phyloP scores from a whole-genome alignment of 129 eudicot species.

The Lonicera japonica region DNA sequence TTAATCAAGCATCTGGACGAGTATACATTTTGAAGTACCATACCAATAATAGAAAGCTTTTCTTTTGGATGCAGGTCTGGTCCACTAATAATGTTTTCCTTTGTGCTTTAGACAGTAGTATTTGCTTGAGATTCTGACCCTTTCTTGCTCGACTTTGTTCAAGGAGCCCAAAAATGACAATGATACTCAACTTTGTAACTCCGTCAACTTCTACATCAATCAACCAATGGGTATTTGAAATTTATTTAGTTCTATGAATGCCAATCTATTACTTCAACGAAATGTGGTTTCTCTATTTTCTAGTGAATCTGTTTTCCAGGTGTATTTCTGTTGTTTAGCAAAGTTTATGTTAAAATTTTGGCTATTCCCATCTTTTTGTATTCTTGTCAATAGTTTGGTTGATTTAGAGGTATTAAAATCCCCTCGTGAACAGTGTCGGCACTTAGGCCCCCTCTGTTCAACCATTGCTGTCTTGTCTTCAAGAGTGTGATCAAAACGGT shows the following conservation, averaged over 20 bases:
- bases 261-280: neutral
- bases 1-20: slow-evolving; percentile 85
- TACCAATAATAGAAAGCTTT: slow-evolving; percentile 80
- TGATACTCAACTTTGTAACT: slow-evolving; percentile 61
- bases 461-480: no score
- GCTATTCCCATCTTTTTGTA: no score
- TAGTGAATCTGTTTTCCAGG: no score
- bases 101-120: neutral
- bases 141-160: slow-evolving; percentile 14
- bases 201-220: slow-evolving; percentile 71
- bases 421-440: no score
- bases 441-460: no score
- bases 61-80: slow-evolving; percentile 95
- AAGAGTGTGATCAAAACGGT: no score
- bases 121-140: neutral
- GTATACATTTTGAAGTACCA: slow-evolving; percentile 82
- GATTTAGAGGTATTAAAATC: no score
- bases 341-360: no score
- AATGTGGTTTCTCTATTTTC: no score
- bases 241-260: neutral
- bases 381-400: no score
- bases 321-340: no score
- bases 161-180: slow-evolving; percentile 77
- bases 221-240: slow-evolving; percentile 66
- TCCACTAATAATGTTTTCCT: neutral